Evolutionary conservation across 2,329 filamentous ascomycete genomes (phyloP).

Genomic region (Elsinoe fawcettii): DNA sequence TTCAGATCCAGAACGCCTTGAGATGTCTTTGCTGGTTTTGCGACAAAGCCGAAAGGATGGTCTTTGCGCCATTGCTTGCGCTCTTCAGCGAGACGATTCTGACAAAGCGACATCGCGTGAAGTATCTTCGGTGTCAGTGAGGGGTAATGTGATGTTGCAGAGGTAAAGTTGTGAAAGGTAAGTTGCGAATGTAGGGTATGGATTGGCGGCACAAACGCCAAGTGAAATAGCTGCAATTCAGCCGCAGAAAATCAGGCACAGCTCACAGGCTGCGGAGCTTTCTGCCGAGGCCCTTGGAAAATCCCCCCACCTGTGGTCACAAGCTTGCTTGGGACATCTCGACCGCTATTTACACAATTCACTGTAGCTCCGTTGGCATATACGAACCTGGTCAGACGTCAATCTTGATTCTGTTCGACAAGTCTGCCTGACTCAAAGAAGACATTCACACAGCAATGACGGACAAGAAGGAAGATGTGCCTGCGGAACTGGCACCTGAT

Average conservation of each 20-base stretch:
- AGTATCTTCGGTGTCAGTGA: neutral
- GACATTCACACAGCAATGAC: slow-evolving; percentile 19
- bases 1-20: slow-evolving; percentile 84
- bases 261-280: neutral
- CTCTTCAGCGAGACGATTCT: slow-evolving; percentile 82
- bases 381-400: too few species aligned
- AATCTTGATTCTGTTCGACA: too few species aligned
- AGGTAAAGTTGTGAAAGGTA: neutral
- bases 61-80: slow-evolving; percentile 94
- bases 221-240: neutral
- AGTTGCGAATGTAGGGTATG: neutral
- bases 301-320: neutral
- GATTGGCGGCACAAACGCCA: neutral
- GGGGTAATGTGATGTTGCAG: neutral
- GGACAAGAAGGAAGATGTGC: slow-evolving; percentile 21
- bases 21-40: slow-evolving; percentile 71
- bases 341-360: neutral
- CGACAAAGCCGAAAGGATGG: slow-evolving; percentile 96
- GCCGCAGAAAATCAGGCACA: neutral
- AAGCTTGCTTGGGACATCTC: neutral
- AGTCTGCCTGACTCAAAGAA: too few species aligned
- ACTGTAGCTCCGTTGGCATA: too few species aligned
- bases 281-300: neutral
- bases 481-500: slow-evolving; percentile 50
- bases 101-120: slow-evolving; percentile 68